Base-by-base conservation (phyloP, 2,329 filamentous ascomycete genomes). In the Paracorniculantispora psalliotae region DNA sequence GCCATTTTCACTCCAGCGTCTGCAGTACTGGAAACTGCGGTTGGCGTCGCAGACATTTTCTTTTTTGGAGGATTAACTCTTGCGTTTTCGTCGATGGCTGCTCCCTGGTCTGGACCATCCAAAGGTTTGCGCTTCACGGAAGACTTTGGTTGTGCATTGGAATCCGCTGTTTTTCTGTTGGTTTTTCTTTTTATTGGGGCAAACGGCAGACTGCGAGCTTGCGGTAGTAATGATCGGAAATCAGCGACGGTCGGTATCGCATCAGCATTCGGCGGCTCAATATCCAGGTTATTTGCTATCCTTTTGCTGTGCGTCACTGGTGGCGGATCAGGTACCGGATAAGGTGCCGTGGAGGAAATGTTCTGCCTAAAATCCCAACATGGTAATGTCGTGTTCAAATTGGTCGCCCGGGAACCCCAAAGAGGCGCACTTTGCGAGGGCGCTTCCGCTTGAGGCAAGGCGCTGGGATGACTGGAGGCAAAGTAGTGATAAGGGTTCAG, bases 181-280 rank as follows among this genome's bases (percentile, higher is more conserved):
- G n/a, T 2, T 39, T 57, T 57, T 15, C 15, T 9, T 5, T 39
- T 47, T 12, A 15, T 44, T 13, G 43, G 25, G 12, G 19, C 13
- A 46, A 60, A 60, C 23, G 58, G 58, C 15, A 60, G 23, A 23
- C 19, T 60, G 23, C 58, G 58, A 8, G 28, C 33, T 41, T 46
- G 35, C 1, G 58, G 58, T 44, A 60, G 55, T 1, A 66, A 51
- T 41, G 67, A 59, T 21, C 66, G 67, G 55, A 71, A 72, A 30
- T 64, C 59, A 10, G 51, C 21, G 19, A 37, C 52, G 25, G 28
- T 60, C 10, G 6, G n/a, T 23, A 54, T 43, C 5, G 33, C 9
- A 4, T 30, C 26, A n/a, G 21, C 12, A 9, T 43, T 43, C 6
- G 33, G 21, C n/a, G 47, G 50, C 28, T 49, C 44, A 25, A 44